phyloP scores from a whole-genome alignment of 2,329 filamentous ascomycete species.

The Xylariales sp. region DNA sequence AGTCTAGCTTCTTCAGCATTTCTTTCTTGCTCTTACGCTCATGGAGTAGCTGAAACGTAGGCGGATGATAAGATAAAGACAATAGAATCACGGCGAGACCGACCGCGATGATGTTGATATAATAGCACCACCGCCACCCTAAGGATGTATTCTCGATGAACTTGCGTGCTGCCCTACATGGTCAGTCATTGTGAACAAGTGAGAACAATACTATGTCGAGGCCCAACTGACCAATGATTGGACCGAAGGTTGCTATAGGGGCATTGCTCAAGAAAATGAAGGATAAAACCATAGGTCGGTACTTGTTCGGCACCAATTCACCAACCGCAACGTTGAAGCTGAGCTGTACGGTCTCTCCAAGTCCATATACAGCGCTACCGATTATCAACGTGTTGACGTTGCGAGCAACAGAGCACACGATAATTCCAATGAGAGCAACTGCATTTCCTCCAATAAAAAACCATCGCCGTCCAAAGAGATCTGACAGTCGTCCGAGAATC shows the following conservation, averaged over 20 bases:
- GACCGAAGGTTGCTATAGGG: conserved; percentile 29
- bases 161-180: conserved; percentile 27
- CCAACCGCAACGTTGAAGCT: conserved; percentile 33
- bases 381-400: conserved; percentile 31
- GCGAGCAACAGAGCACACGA: conserved; percentile 30
- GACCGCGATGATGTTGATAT: conserved; percentile 34
- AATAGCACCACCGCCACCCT: conserved; percentile 37
- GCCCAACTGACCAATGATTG: conserved; percentile 26
- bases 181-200: too few relatives aligned
- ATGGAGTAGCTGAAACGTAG: conserved; percentile 34
- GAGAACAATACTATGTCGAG: too few relatives aligned
- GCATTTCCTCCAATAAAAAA: conserved; percentile 34
- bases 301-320: conserved; percentile 39
- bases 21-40: conserved; percentile 31
- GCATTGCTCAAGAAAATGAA: conserved; percentile 31
- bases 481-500: conserved; percentile 33
- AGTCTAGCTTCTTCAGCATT: conserved; percentile 34
- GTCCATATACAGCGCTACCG: conserved; percentile 30
- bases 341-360: conserved; percentile 32
- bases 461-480: conserved; percentile 35
- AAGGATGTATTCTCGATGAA: conserved; percentile 29
- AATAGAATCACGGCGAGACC: conserved; percentile 29
- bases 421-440: conserved; percentile 30
- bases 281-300: conserved; percentile 29
- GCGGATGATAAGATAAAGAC: conserved; percentile 36